A percentile compares a stretch with the other conserved stretches of the same genome.
Evolutionary conservation across 306 rosid species (phyloP).

Genomic region (Lagenaria siceraria): DNA sequence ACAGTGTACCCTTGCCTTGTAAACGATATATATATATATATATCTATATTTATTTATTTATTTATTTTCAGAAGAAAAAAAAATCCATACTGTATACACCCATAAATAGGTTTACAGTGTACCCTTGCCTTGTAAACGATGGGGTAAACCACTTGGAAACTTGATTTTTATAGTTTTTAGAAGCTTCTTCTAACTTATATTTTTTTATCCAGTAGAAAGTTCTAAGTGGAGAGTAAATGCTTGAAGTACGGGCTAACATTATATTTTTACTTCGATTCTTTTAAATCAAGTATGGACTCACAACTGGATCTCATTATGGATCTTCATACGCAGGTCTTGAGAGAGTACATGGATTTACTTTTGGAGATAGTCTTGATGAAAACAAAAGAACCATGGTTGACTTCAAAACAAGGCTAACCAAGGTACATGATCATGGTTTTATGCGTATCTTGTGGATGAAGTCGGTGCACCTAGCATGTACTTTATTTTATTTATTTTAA

Average conservation of each 20-base stretch:
- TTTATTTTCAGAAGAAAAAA: background rate
- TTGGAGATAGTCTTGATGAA: slow-evolving; percentile 85
- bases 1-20: too few relatives aligned
- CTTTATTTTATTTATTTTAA: background rate
- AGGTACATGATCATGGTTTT: slow-evolving; percentile 37
- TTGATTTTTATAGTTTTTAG: background rate
- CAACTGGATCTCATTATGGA: background rate
- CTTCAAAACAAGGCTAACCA: slow-evolving; percentile 44
- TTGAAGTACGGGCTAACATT: background rate
- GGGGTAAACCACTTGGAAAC: background rate
- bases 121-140: background rate
- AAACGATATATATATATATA: too few relatives aligned
- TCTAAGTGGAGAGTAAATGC: background rate
- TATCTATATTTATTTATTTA: too few relatives aligned
- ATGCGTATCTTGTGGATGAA: background rate
- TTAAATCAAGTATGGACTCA: background rate
- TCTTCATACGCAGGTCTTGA: slow-evolving; percentile 50
- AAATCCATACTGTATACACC: background rate
- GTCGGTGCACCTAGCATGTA: background rate
- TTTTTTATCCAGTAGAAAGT: background rate
- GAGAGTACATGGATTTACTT: slow-evolving; percentile 82
- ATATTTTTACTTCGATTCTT: background rate
- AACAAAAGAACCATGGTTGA: slow-evolving; percentile 55
- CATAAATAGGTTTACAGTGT: background rate
- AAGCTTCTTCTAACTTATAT: background rate